Evolutionary conservation across 257 asterid genomes (phyloP), one percentile per base, ranked within the genome.

Genomic region (Nemophila menziesii): DNA sequence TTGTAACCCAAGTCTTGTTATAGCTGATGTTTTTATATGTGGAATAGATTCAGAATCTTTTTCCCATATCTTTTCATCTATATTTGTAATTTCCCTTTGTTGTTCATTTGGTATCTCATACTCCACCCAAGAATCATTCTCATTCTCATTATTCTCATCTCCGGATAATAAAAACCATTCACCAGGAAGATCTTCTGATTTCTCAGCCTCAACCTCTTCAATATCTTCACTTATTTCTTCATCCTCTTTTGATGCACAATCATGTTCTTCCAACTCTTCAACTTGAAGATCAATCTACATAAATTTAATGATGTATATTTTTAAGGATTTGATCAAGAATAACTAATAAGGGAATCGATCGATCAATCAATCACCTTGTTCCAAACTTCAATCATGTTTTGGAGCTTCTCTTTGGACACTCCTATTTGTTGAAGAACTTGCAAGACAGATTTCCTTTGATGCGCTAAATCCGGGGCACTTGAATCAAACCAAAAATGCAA

Each of bases 301-400:
- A 54, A 14, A 17, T 26, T 19, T 57, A n/a, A 5, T 20, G 37
- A 50, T 48, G 11, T 22, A 34, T n/a, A 3, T n/a, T n/a, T n/a
- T n/a, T n/a, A n/a, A n/a, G 36, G 9, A 7, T 11, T 12, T 38
- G 33, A 26, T 40, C 14, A 12, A 2, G 1, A 8, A 15, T 41
- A 12, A 41, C 0, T 17, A 41, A 24, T 12, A 18, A 1, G n/a
- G n/a, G n/a, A n/a, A n/a, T n/a, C n/a, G n/a, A n/a, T n/a, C n/a
- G n/a, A n/a, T 16, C 16, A 11, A 6, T 5, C 26, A n/a, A 1
- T 27, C 54, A 53, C 98, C 93, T 90, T 90, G 59, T 90, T 90
- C 94, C 92, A 79, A 53, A 90, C 96, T 77, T 90, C 96, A 63
- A 90, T 74, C 93, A 90, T 90, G 68, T 77, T 90, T 52, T 63